Conservation (phyloP, 1,139 yeast genomes). For the Lipomyces yarrowii region DNA sequence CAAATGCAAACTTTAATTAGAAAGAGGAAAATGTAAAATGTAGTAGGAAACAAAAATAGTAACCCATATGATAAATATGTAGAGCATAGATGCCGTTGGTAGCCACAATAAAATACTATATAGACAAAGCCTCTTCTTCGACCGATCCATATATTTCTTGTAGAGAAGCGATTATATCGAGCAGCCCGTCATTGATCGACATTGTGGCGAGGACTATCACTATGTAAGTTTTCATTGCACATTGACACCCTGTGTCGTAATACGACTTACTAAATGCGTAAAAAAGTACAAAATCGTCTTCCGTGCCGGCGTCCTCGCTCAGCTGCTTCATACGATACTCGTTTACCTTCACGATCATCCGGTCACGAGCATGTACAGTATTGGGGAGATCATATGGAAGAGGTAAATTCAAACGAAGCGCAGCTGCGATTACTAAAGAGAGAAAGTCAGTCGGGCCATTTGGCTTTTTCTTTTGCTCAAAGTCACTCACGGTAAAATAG, state of each 20-base stretch:
- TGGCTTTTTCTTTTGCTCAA: background rate
- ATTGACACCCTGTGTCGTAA: background rate
- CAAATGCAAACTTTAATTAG: no score
- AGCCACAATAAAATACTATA: constrained; percentile 15
- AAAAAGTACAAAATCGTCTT: constrained; percentile 72
- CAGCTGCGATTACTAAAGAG: constrained; percentile 67
- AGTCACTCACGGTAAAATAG: constrained; percentile 21
- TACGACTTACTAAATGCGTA: constrained; percentile 58
- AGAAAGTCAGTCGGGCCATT: background rate
- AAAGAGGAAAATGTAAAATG: background rate
- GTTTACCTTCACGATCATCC: constrained; percentile 62
- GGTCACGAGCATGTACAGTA: constrained; percentile 72
- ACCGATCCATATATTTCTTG: constrained; percentile 65
- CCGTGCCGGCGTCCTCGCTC: constrained; percentile 22
- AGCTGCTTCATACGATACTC: constrained; percentile 36
- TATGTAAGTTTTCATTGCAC: background rate
- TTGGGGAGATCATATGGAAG: constrained; percentile 77
- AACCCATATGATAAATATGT: background rate
- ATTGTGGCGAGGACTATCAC: constrained; percentile 58
- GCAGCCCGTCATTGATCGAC: constrained; percentile 65
- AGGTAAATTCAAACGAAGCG: constrained; percentile 74
- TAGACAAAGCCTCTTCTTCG: constrained; percentile 53
- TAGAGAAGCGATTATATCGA: constrained; percentile 56
- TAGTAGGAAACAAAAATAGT: background rate
- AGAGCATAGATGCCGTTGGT: background rate